phyloP scores from a whole-genome alignment of 805 yeast species.

The Kuraishia floccosa region DNA sequence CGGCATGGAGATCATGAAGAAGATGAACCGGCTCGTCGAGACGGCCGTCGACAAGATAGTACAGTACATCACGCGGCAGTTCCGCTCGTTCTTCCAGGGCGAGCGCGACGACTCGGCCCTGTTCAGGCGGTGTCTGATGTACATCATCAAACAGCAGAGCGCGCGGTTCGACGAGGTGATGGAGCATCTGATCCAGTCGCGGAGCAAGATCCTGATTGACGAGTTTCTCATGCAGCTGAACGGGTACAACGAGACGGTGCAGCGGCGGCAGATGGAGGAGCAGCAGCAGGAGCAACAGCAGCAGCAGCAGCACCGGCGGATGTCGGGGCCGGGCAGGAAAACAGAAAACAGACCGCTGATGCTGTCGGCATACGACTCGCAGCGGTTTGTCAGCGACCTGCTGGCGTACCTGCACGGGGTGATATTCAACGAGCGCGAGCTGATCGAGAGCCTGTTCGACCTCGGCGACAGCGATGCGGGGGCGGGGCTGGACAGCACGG shows the following conservation, averaged over 20 bases:
- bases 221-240: slow-evolving; percentile 55
- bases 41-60: slow-evolving; percentile 44
- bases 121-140: slow-evolving; percentile 19
- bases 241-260: slow-evolving; percentile 18
- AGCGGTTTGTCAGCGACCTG: slow-evolving; percentile 75
- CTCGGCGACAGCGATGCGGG: slow-evolving; percentile 10
- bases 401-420: slow-evolving; percentile 81
- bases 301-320: slow-evolving; percentile 4
- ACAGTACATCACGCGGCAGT: slow-evolving; percentile 20
- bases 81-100: slow-evolving; percentile 7
- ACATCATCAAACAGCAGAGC: slow-evolving; percentile 22
- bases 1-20: slow-evolving; percentile 54
- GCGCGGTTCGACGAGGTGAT: slow-evolving; percentile 49
- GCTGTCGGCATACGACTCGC: slow-evolving; percentile 67
- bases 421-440: slow-evolving; percentile 80
- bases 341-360: slow-evolving; percentile 34
- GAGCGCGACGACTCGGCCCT: slow-evolving; percentile 8
- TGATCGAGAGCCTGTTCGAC: slow-evolving; percentile 49
- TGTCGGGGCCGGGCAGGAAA: slow-evolving; percentile 4
- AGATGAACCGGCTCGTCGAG: slow-evolving; percentile 40
- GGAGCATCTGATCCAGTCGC: slow-evolving; percentile 50
- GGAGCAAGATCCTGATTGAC: slow-evolving; percentile 51
- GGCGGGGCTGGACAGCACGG: slow-evolving; percentile 9
- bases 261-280: slow-evolving; percentile 2
- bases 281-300: slow-evolving; percentile 4